Percentiles rank a stretch among this genome's conserved stretches.
phyloP scores from a whole-genome alignment of 306 rosid genomes.

The Cucumis melo region DNA sequence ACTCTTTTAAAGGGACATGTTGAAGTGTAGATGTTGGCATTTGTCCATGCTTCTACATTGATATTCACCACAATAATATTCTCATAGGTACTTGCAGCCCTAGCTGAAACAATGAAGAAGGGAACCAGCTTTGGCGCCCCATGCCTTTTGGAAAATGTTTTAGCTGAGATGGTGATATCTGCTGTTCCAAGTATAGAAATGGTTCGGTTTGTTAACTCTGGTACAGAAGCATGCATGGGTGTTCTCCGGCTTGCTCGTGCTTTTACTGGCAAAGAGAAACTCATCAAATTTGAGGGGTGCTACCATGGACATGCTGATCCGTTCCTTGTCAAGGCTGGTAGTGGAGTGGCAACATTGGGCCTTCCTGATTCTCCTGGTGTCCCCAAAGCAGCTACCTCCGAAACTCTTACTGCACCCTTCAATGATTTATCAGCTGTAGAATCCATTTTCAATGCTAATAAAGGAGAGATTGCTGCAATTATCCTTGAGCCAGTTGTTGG shows the following conservation, averaged over 20 bases:
- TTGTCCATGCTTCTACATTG: not conserved
- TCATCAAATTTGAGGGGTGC: constrained; percentile 92
- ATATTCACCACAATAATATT: constrained; percentile 6
- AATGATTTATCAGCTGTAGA: constrained; percentile 66
- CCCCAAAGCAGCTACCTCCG: constrained; percentile 75
- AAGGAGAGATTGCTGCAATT: constrained; percentile 60
- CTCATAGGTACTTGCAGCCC: constrained; percentile 83
- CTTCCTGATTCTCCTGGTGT: constrained; percentile 99
- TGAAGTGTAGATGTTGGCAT: not conserved
- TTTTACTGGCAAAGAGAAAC: constrained; percentile 51
- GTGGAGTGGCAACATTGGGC: constrained; percentile 91
- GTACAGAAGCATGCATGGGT: constrained; percentile 97
- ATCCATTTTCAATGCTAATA: constrained; percentile 45
- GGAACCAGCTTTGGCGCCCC: constrained; percentile 99
- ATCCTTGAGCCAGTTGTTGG: constrained; percentile 95
- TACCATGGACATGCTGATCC: constrained; percentile 99
- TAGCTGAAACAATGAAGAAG: constrained; percentile 80
- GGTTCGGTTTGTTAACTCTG: constrained; percentile 94
- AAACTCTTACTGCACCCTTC: constrained; percentile 68
- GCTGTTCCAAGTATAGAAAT: constrained; percentile 92
- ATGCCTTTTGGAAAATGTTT: constrained; percentile 65
- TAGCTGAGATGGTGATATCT: constrained; percentile 70
- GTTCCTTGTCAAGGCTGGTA: constrained; percentile 90
- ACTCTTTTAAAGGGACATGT: not conserved
- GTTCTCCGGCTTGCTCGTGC: constrained; percentile 87